Evolutionary conservation across 2,329 filamentous ascomycete species (phyloP).

Genomic region (Thermochaetoides dissita): DNA sequence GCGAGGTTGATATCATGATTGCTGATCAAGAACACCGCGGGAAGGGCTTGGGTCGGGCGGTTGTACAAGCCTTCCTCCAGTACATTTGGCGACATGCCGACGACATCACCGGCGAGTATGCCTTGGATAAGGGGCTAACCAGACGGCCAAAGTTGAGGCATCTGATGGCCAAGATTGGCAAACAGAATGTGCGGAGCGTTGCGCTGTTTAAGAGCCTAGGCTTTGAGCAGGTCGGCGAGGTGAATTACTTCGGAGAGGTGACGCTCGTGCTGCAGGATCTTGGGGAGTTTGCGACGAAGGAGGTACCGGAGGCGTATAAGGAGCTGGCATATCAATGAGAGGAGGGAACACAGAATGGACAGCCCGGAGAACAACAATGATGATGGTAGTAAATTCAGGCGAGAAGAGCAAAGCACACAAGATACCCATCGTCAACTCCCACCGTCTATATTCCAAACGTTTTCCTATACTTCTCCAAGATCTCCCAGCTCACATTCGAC

Average conservation of each 20-base stretch:
- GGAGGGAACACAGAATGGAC: background rate
- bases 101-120: conserved; percentile 45
- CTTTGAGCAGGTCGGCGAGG: conserved; percentile 35
- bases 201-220: conserved; percentile 37
- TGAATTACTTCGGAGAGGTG: conserved; percentile 49
- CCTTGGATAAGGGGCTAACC: conserved; percentile 1
- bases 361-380: conserved; percentile 1
- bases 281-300: conserved; percentile 1
- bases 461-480: conserved; percentile 44
- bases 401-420: background rate
- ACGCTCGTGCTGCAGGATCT: conserved; percentile 29
- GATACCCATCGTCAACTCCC: background rate
- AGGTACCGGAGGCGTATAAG: conserved; percentile 12
- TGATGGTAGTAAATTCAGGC: background rate
- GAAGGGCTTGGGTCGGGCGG: conserved; percentile 49
- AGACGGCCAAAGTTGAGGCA: conserved; percentile 12
- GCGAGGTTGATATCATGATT: conserved; percentile 82
- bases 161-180: conserved; percentile 35
- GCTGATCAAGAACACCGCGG: conserved; percentile 44
- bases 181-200: conserved; percentile 37
- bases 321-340: conserved; percentile 15
- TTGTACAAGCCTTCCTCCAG: conserved; percentile 52
- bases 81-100: conserved; percentile 47
- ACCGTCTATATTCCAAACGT: conserved; percentile 22
- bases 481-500: conserved; percentile 48